These are phyloP conservation scores for Echeveria elegans DNA, from an alignment of 164 flowering plant species.

Conservation along the genomic window DNA sequence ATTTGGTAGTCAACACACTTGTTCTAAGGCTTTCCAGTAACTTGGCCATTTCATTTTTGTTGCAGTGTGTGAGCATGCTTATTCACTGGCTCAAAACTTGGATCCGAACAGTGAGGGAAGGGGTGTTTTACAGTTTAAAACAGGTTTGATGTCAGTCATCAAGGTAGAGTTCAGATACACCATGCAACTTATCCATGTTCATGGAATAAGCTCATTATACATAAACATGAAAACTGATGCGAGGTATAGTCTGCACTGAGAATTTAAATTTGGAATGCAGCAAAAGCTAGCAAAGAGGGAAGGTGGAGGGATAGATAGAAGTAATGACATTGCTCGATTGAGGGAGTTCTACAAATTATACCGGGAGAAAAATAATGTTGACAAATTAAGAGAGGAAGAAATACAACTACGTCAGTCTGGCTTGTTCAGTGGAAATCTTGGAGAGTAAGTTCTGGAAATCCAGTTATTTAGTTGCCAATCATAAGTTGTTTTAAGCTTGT, in stretches of 20 bases:
- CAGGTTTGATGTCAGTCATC: slow-evolving; percentile 89
- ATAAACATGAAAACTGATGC: no score
- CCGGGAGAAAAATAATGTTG: slow-evolving; percentile 75
- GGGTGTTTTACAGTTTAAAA: slow-evolving; percentile 96
- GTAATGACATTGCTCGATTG: slow-evolving; percentile 78
- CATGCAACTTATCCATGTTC: background rate
- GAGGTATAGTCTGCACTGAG: background rate
- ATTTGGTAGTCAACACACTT: no score
- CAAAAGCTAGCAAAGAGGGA: slow-evolving; percentile 91
- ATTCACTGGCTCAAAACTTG: slow-evolving; percentile 81
- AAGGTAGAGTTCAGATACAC: slow-evolving; percentile 47
- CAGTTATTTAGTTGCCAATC: background rate
- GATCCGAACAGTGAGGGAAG: slow-evolving; percentile 92
- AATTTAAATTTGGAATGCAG: slow-evolving; percentile 28
- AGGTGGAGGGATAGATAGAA: slow-evolving; percentile 78
- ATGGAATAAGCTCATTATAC: no score
- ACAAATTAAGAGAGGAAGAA: slow-evolving; percentile 79
- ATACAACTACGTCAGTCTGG: slow-evolving; percentile 81
- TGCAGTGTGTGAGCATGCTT: slow-evolving; percentile 95
- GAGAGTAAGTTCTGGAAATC: slow-evolving; percentile 75
- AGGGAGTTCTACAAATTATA: slow-evolving; percentile 75
- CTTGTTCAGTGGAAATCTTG: slow-evolving; percentile 71
- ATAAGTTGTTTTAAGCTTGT: background rate
- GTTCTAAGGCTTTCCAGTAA: background rate
- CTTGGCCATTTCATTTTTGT: background rate